These are phyloP conservation scores for Stellera chamaejasme DNA, from an alignment of 345 rosid genomes.

Conservation along the genomic window DNA sequence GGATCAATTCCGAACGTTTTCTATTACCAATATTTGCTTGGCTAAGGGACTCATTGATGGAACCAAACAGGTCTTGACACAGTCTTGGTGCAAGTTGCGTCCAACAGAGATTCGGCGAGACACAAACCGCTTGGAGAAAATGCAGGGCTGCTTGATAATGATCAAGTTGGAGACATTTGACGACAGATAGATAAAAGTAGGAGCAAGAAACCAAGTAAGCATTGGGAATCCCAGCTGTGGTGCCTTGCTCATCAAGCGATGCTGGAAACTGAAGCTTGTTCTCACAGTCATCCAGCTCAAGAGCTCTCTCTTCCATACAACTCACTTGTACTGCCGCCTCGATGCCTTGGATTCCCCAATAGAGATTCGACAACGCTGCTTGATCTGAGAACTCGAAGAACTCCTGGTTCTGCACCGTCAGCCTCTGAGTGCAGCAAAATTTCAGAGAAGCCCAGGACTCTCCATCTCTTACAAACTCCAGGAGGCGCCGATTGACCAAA, in stretches of 20 bases:
- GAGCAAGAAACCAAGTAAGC: conserved; percentile 31
- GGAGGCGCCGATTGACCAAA: conserved; percentile 37
- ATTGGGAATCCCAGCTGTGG: conserved; percentile 59
- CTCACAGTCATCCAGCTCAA: conserved; percentile 45
- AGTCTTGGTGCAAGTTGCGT: conserved; percentile 41
- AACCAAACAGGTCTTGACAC: conserved; percentile 37
- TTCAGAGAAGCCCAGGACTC: conserved; percentile 35
- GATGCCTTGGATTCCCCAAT: conserved; percentile 62
- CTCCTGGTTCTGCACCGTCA: conserved; percentile 29
- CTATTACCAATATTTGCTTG: conserved; percentile 4
- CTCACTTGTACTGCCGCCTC: conserved; percentile 44
- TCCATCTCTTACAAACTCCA: conserved; percentile 18
- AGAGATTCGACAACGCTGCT: conserved; percentile 59
- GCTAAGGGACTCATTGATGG: conserved; percentile 3
- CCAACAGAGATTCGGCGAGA: conserved; percentile 42
- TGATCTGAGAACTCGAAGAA: conserved; percentile 59
- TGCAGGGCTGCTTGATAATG: conserved; percentile 63
- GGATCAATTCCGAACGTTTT: conserved; percentile 7
- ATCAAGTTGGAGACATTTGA: conserved; percentile 52
- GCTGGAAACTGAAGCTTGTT: conserved; percentile 85
- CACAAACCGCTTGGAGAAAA: conserved; percentile 57
- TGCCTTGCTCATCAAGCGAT: conserved; percentile 64
- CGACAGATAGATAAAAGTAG: conserved; percentile 46
- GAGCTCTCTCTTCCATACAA: conserved; percentile 24
- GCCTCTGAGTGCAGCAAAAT: conserved; percentile 31